phyloP scores from a whole-genome alignment of 805 yeast species.

The Schizosaccharomyces octosporus region DNA sequence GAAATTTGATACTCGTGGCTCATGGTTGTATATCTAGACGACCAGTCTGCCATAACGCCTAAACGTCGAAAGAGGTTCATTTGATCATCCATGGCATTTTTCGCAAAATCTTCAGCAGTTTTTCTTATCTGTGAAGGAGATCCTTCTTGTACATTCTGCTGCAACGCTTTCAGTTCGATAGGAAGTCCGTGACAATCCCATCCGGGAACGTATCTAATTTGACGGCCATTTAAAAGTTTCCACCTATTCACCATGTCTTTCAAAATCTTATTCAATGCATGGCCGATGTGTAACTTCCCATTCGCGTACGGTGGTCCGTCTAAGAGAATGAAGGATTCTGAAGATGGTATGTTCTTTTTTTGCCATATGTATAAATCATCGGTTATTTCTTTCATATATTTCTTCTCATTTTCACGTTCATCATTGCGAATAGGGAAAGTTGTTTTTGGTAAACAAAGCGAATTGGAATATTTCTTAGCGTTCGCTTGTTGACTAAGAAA shows the following conservation, averaged over 20 bases:
- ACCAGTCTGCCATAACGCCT: constrained; percentile 71
- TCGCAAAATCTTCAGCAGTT: constrained; percentile 48
- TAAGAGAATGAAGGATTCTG: constrained; percentile 40
- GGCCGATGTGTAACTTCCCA: constrained; percentile 65
- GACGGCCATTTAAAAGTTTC: constrained; percentile 35
- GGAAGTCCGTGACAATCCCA: constrained; percentile 99
- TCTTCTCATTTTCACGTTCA: constrained; percentile 19
- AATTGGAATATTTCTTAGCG: constrained; percentile 8
- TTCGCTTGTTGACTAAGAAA: not conserved
- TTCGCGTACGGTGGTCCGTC: constrained; percentile 99
- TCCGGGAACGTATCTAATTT: constrained; percentile 61
- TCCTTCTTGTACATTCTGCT: constrained; percentile 17
- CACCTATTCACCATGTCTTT: constrained; percentile 67
- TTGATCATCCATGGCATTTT: constrained; percentile 39
- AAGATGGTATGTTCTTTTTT: constrained; percentile 9
- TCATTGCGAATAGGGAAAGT: constrained; percentile 38
- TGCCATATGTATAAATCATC: constrained; percentile 42
- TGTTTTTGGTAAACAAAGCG: constrained; percentile 31
- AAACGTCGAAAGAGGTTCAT: constrained; percentile 35
- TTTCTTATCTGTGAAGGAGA: constrained; percentile 29
- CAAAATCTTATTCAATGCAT: constrained; percentile 66
- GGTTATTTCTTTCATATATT: constrained; percentile 28
- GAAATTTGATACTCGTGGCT: constrained; percentile 42
- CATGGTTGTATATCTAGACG: constrained; percentile 48
- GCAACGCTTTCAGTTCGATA: constrained; percentile 68